Evolutionary conservation across 2,329 filamentous ascomycete genomes (phyloP), one percentile per base, ranked within the genome.

Genomic region (Neonectria neomacrospora): DNA sequence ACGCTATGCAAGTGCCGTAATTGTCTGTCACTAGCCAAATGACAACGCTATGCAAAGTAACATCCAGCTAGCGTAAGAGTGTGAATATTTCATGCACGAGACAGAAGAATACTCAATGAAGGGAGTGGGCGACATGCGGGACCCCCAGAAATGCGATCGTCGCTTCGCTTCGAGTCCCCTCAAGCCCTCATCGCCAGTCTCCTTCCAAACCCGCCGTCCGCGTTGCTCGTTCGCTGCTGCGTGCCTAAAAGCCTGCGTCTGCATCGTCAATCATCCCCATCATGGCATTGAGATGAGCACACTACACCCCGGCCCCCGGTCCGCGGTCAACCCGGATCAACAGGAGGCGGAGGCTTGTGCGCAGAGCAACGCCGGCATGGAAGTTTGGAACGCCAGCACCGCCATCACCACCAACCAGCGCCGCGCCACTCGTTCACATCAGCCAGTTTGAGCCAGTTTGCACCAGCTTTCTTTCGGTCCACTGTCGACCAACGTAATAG

Each of bases 101-200:
- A 45, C 32, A 37, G 32, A 52, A 48, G 44, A 48, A 20, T 11
- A 28, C 54, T 28, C 26, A 20, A 18, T 22, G 47, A 55, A 52
- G 56, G 56, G 45, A 53, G 60, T 32, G 44, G 45, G 30, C 44
- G 16, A 50, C 18, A 7, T 51, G 47, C 51, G 44, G 39, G 56
- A 60, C 52, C 45, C 57, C 56, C n/a, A 60, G 56, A 62, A 67
- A 65, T 72, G 61, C 39, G 63, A 70, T 67, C 58, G 65, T 59
- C 58, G 57, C 44, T 61, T 66, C 50, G 51, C 61, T 63, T 56
- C 58, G 54, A 48, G 37, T 50, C 45, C 58, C 47, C 50, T 54
- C 42, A 18, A 41, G 39, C 48, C 48, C 48, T 60, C 47, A 26
- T 60, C 52, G 39, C 34, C 34, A 32, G 41, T 61, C 48, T 53